These are phyloP conservation scores for Blastocystis hominis DNA, from an alignment of 352 stramenopile genomes.

Conservation along the genomic window DNA sequence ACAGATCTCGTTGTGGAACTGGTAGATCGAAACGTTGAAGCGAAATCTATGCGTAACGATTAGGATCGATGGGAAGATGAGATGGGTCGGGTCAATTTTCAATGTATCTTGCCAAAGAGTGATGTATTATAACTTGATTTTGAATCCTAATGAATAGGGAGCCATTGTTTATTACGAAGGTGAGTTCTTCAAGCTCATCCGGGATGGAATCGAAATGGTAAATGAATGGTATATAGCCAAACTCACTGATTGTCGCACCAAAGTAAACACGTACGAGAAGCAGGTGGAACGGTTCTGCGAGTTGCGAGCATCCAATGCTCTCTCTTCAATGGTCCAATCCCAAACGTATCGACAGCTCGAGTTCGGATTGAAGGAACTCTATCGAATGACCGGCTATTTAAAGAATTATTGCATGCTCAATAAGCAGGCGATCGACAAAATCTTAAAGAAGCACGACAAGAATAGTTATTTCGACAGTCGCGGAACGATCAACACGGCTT, in stretches of 20 bases:
- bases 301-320: not conserved
- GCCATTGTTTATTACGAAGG: not conserved
- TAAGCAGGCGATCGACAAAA: constrained; percentile 55
- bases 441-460: constrained; percentile 58
- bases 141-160: not conserved
- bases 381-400: constrained; percentile 33
- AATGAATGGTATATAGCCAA: constrained; percentile 42
- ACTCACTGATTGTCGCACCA: not conserved
- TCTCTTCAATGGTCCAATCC: not conserved
- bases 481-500: constrained; percentile 40
- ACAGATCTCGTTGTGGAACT: constrained; percentile 25
- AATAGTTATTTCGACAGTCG: constrained; percentile 42
- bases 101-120: constrained; percentile 23
- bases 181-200: constrained; percentile 1
- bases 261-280: constrained; percentile 29
- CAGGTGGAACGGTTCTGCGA: constrained; percentile 45
- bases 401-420: constrained; percentile 59
- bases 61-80: constrained; percentile 45
- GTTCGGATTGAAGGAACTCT: constrained; percentile 50
- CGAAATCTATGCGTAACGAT: not conserved
- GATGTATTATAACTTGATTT: not conserved
- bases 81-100: not conserved
- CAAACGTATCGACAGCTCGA: constrained; percentile 48
- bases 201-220: constrained; percentile 49
- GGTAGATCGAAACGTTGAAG: not conserved